A percentile compares a stretch with the other conserved stretches of the same genome.
These are phyloP conservation scores for Aureobasidium melanogenum DNA, from an alignment of 2,329 filamentous ascomycete species.

Conservation along the genomic window DNA sequence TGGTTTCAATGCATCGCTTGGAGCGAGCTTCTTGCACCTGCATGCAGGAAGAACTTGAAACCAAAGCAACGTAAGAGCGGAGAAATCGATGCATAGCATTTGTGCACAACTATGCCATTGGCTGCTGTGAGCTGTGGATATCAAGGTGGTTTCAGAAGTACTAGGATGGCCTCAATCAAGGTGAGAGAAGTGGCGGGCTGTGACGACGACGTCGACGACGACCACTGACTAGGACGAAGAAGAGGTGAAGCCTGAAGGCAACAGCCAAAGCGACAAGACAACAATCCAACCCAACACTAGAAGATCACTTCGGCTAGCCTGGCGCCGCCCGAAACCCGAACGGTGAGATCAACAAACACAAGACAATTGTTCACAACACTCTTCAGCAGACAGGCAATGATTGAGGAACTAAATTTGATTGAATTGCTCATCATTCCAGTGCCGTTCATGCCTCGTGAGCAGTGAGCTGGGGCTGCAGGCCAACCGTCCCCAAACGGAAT, in stretches of 20 bases:
- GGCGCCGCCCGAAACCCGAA: neutral
- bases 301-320: neutral
- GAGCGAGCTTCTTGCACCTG: constrained; percentile 9
- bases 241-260: neutral
- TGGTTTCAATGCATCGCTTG: constrained; percentile 10
- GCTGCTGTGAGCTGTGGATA: neutral
- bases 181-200: neutral
- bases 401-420: constrained; percentile 9
- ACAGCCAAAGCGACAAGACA: neutral
- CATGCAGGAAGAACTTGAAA: constrained; percentile 10
- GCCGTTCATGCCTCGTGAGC: constrained; percentile 10
- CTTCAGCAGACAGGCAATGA: neutral
- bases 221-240: neutral
- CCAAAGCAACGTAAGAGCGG: constrained; percentile 11
- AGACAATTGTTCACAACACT: constrained; percentile 6
- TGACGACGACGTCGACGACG: neutral
- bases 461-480: neutral
- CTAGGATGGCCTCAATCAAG: neutral
- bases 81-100: constrained; percentile 4
- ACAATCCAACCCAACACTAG: constrained; percentile 4
- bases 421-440: constrained; percentile 11
- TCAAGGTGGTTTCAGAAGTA: neutral
- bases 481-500: constrained; percentile 12
- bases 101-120: constrained; percentile 8
- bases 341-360: constrained; percentile 8